Evolutionary conservation across 345 rosid genomes (phyloP), one percentile per base, ranked within the genome.

Genomic region (Syzygium grande): DNA sequence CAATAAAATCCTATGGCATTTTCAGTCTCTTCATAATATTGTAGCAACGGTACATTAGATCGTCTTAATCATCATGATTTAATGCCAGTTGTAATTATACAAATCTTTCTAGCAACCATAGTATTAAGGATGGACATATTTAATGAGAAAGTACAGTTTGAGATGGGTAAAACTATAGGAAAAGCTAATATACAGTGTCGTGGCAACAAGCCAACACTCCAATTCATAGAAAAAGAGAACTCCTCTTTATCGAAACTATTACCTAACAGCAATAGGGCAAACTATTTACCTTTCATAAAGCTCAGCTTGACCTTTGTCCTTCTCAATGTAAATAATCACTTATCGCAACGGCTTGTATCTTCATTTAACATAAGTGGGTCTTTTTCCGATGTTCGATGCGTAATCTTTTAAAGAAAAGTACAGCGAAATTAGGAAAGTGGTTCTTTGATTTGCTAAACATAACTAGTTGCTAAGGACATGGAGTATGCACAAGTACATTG

Each of bases 401-500:
- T 58, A 23, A 58, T 23, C 63, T 58, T 58, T 38, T 73, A 38
- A 73, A 38, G 83, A 34, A 38, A 73, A 73, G 83, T 38, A 73
- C 49, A 9, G 23, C 49, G 11, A 38, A 19, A 73, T 38, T 19
- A 73, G 49, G 7, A 73, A 73, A 73, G 83, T 22, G 49, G 49
- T 73, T 49, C 15, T 41, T 73, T 22, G 49, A 73, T 73, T 19
- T 73, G 49, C 83, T 38, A 73, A 58, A 73, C 83, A 73, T 73
- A 73, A 41, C 38, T 38, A 73, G 49, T 34, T 73, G 83, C 49
- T 19, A 38, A 73, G 41, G 49, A 73, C 83, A 73, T 19, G 83
- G 83, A 73, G 83, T 73, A 38, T 73, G 49, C 27, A 73, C 49
- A 73, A 73, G 83, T 73, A 73, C 83, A 73, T 73, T 73, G 83